Conservation (phyloP, 371 early-diverging fungal genomes). For the Nematocida parisii region DNA sequence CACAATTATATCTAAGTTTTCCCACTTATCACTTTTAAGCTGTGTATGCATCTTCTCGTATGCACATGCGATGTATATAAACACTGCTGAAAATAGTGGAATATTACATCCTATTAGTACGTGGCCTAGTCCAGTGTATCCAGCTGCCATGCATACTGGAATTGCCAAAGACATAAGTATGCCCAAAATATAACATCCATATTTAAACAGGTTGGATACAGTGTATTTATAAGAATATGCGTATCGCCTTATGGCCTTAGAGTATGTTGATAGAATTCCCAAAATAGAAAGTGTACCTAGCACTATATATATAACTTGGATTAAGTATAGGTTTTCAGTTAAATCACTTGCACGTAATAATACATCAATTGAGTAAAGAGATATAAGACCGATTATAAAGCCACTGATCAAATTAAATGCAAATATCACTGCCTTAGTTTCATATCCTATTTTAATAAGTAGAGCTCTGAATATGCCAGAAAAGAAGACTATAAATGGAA, state of each 20-base stretch:
- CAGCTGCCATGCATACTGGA: background rate
- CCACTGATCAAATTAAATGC: background rate
- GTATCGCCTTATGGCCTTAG: background rate
- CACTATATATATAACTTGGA: background rate
- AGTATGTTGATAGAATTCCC: slow-evolving; percentile 1
- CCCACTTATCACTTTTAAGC: slow-evolving; percentile 14
- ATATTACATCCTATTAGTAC: slow-evolving; percentile 2
- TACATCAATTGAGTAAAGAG: background rate
- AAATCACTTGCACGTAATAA: slow-evolving; percentile 4
- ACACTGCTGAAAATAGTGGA: background rate
- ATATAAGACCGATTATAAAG: background rate
- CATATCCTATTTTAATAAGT: background rate
- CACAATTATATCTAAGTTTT: background rate
- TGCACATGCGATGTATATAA: slow-evolving; percentile 4
- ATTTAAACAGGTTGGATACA: background rate
- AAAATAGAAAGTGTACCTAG: background rate
- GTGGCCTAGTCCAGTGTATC: background rate
- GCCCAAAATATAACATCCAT: background rate
- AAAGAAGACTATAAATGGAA: background rate
- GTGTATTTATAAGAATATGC: background rate
- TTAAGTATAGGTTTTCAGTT: background rate
- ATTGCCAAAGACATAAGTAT: background rate
- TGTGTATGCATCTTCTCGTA: slow-evolving; percentile 17
- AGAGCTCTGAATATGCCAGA: background rate
- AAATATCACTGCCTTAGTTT: background rate